These are phyloP conservation scores for Sporothrix euskadiensis DNA, from an alignment of 2,329 filamentous ascomycete species.

Conservation along the genomic window DNA sequence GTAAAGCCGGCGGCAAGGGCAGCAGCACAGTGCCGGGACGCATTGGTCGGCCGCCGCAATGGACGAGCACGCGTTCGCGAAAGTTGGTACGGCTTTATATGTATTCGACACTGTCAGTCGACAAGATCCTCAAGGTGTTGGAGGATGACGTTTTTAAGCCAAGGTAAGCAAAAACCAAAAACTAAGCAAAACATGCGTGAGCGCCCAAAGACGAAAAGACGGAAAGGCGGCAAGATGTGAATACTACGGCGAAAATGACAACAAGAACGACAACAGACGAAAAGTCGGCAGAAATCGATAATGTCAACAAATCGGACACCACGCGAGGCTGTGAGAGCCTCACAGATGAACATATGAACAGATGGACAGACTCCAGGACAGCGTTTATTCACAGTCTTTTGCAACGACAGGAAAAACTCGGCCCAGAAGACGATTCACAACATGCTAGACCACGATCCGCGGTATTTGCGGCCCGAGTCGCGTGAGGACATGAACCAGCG, in stretches of 20 bases:
- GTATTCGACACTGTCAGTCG: slow-evolving; percentile 55
- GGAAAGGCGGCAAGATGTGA: not conserved
- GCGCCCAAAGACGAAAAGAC: not conserved
- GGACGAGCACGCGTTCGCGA: slow-evolving; percentile 55
- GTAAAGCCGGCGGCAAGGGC: slow-evolving; percentile 24
- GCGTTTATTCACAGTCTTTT: slow-evolving; percentile 25
- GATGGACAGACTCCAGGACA: not conserved
- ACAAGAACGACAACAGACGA: not conserved
- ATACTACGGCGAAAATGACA: not conserved
- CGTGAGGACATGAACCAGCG: slow-evolving; percentile 55
- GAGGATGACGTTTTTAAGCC: slow-evolving; percentile 49
- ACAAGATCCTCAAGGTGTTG: slow-evolving; percentile 53
- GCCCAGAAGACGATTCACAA: slow-evolving; percentile 59
- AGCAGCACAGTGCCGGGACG: slow-evolving; percentile 35
- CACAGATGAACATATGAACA: not conserved
- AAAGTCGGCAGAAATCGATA: not conserved
- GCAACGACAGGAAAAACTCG: slow-evolving; percentile 50
- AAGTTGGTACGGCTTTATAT: slow-evolving; percentile 58
- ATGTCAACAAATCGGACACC: not conserved
- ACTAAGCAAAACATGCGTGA: not conserved
- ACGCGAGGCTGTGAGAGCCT: not conserved
- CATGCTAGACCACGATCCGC: slow-evolving; percentile 59
- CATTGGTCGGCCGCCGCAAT: slow-evolving; percentile 57
- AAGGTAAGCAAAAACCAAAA: slow-evolving; percentile 43
- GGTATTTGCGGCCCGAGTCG: slow-evolving; percentile 56